Evolutionary conservation across 495 filamentous ascomycete species (phyloP).

Genomic region (Tuber umbilicatum): DNA sequence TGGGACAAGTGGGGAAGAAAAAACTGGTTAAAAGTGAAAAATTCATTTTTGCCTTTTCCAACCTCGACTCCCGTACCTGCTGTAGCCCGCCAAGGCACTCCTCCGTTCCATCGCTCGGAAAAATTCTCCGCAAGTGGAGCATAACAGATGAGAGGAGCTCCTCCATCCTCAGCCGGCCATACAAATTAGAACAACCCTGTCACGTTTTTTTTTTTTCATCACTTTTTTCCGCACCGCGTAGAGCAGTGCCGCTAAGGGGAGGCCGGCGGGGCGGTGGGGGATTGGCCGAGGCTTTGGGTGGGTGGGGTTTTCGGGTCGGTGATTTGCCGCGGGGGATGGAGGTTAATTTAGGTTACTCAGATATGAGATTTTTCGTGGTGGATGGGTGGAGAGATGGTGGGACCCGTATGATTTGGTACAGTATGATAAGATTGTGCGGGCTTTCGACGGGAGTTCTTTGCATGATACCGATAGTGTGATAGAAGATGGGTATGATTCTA

Average conservation of each 20-base stretch:
- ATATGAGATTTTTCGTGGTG: background rate
- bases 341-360: background rate
- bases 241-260: background rate
- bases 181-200: background rate
- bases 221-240: background rate
- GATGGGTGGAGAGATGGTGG: background rate
- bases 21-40: background rate
- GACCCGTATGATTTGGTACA: background rate
- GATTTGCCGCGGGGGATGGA: background rate
- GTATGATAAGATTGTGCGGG: background rate
- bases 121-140: slow-evolving; percentile 1
- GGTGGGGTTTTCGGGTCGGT: background rate
- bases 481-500: no score
- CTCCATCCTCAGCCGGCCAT: background rate
- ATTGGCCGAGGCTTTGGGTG: background rate
- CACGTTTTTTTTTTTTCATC: background rate
- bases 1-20: background rate
- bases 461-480: background rate
- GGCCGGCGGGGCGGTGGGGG: slow-evolving; percentile 3
- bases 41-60: background rate
- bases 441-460: background rate
- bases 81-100: background rate
- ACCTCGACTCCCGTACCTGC: background rate
- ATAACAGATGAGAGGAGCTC: background rate
- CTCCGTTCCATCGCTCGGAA: background rate